Percentiles rank a stretch among this genome's conserved stretches.
Evolutionary conservation across 2,329 filamentous ascomycete species (phyloP).

Genomic region (Coniosporium tulheliwenetii): DNA sequence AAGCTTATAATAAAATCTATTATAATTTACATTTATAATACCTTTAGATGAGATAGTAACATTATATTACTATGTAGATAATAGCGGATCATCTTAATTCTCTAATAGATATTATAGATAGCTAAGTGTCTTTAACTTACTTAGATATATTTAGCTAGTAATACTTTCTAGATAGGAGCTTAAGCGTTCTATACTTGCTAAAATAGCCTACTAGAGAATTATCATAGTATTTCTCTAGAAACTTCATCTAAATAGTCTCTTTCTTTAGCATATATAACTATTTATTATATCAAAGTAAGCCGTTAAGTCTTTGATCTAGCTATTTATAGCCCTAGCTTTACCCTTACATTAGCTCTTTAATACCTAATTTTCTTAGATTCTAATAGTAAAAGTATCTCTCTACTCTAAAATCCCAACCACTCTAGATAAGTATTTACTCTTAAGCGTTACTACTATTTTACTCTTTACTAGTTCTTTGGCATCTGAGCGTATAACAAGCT

Average conservation of each 20-base stretch:
- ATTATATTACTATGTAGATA: background rate
- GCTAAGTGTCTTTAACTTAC: background rate
- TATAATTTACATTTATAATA: background rate
- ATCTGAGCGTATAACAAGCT: too few relatives aligned
- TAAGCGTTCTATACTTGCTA: background rate
- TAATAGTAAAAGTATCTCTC: background rate
- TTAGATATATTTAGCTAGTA: background rate
- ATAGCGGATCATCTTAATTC: background rate
- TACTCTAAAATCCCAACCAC: background rate
- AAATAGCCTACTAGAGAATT: background rate
- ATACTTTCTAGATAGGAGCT: background rate
- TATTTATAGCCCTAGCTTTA: background rate
- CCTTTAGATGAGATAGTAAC: background rate
- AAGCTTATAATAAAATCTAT: background rate
- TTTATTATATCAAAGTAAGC: background rate
- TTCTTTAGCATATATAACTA: background rate
- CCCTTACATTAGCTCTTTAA: background rate
- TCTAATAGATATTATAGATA: background rate
- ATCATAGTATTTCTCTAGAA: background rate
- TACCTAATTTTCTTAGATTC: background rate
- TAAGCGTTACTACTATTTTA: too few relatives aligned
- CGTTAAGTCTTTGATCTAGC: background rate
- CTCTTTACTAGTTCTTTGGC: too few relatives aligned
- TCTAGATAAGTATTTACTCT: background rate
- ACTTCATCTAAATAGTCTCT: background rate